Base-by-base conservation (phyloP, 2,329 filamentous ascomycete species). In the Basipetospora chlamydospora region DNA sequence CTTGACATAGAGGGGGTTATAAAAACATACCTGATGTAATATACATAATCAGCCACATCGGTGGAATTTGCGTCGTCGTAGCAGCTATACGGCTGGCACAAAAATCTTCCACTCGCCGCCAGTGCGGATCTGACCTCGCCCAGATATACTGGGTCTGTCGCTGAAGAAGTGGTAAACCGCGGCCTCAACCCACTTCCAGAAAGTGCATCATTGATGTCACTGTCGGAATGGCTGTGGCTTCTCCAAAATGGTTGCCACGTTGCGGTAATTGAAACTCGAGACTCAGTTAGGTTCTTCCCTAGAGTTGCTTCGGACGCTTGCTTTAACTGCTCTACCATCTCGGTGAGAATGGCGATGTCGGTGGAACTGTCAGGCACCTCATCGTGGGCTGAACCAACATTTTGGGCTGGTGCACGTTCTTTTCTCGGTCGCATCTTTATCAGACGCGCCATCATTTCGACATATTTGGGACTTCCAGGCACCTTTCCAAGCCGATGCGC, bases 11-110 rank as follows among this genome's bases (percentile, higher is more conserved):
- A n/a, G n/a, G n/a, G n/a, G n/a, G n/a, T n/a, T n/a, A n/a, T n/a
- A n/a, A 10, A 31, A 3, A 31, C 32, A 7, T 25, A 34, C 32
- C 32, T 34, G 22, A 34, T 34, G 17, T 34, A 34, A 25, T 26
- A 34, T 13, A 34, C 17, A 15, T 34, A 34, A 11, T 34, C 21
- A 1, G 11, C 7, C 5, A 34, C 15, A 11, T 26, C 32, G 7
- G 32, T 18, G 12, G 6, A 18, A 15, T 4, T 8, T 6, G 8
- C 11, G 12, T 16, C 22, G 6, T 21, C 22, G 10, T 34, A 16
- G 7, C 32, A 25, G 6, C 21, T 23, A 15, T 34, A 34, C 9
- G 32, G 22, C 15, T 34, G 15, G 15, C 32, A 34, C 21, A 34
- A n/a, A 7, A 12, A 16, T 11, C 22, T 34, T 34, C 32, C 32